Evolutionary conservation across 177 flowering plant genomes (phyloP), one percentile per base, ranked within the genome.

Genomic region (Vitis hybrid): DNA sequence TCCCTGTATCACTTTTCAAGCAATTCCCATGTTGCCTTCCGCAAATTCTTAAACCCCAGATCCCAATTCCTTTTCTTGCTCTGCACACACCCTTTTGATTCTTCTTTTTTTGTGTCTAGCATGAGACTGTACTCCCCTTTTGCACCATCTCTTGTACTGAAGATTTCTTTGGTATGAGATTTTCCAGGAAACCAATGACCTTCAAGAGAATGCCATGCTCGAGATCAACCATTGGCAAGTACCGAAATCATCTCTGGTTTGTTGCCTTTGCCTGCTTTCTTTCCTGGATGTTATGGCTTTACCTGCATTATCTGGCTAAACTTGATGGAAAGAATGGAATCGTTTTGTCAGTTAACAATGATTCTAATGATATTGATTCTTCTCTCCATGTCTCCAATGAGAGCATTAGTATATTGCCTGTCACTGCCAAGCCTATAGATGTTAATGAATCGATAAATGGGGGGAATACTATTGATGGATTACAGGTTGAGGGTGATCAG

Each of bases 261-360:
- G 56, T 81, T 8, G 60, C 83, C 60, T 77, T 74, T 2, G 56
- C 70, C 23, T 67, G 76, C 4, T 79, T 83, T 45, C 30, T 79
- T 10, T 60, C 83, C 7, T 90, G 84, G 84, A 70, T 81, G 39
- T 26, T 73, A 6, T 71, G 86, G 73, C 60, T 91, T 68, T 83
- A 71, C 75, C 72, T 82, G 17, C 62, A 74, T 70, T 74, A 68
- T 50, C 75, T 81, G 13, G 64, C 73, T 49, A 67, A 66, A 11
- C 11, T 64, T 21, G 57, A 58, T 51, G 74, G 51, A 19, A 61
- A 65, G 14, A 75, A 50, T 65, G 59, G 50, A 48, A 50, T 72
- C 30, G 61, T 55, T 14, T 69, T 74, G 8, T 10, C 75, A 2
- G 65, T 62, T 32, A 69, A 63, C 8, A 73, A 62, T 11, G 63